Evolutionary conservation across 345 rosid genomes (phyloP), one percentile per base, ranked within the genome.

Genomic region (Viola odorata): DNA sequence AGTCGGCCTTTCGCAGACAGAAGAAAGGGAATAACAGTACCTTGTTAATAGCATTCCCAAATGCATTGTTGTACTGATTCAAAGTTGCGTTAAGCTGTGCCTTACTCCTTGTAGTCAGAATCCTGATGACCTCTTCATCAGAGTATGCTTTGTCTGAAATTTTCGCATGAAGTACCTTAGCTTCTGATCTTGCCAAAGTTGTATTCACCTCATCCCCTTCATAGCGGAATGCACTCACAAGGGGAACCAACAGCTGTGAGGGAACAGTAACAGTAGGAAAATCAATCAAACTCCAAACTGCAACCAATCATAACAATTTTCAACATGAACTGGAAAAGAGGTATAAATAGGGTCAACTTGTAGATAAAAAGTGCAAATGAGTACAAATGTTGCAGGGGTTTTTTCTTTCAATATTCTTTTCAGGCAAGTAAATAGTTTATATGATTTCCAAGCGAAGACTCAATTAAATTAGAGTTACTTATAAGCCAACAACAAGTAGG

Each of bases 111-210:
- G 96, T 86, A 11, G 87, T 66, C 68, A 91, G 62, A 70, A 91
- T 88, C 75, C 98, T 75, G 69, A 85, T 85, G 72, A 91, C 63
- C 61, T 91, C 98, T 17, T 91, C 98, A 61, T 88, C 85, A 73
- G 16, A 66, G 63, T 88, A 86, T 51, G 79, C 85, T 73, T 88
- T 85, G 49, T 81, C 87, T 8, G 80, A 71, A 57, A 91, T 78
- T 79, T 86, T 86, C 73, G 85, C 87, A 62, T 78, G 86, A 45
- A 91, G 91, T 66, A 73, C 76, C 87, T 91, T 86, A 58, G 96
- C 95, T 78, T 91, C 98, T 0, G 84, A 75, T 54, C 71, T 86
- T 15, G 98, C 96, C 54, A 91, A 61, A 38, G 56, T 73, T 80
- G 76, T 61, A 72, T 86, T 86, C 52, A 88, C 87, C 67, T 88